Conservation (phyloP, 352 stramenopile species). For the Thalassiosira pacifica region DNA sequence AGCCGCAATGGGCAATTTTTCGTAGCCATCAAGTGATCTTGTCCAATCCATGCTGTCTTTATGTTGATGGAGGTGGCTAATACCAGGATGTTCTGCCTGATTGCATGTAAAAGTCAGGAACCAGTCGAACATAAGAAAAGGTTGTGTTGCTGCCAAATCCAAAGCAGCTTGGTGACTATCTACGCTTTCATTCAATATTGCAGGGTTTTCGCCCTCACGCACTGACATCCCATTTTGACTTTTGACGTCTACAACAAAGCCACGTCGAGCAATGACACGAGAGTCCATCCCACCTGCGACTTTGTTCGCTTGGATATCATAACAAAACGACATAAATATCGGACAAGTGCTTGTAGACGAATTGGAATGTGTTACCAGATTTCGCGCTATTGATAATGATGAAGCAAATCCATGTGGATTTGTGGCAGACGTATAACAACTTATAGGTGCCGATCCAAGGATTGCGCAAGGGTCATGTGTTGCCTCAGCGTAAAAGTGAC, state of each 20-base stretch:
- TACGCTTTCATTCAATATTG: conserved; percentile 29
- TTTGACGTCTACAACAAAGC: conserved; percentile 42
- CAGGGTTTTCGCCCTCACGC: neutral
- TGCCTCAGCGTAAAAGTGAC: conserved; percentile 43
- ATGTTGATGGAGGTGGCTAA: conserved; percentile 22
- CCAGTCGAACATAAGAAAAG: conserved; percentile 27
- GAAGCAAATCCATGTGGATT: conserved; percentile 49
- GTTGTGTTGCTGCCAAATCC: conserved; percentile 34
- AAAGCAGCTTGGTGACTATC: conserved; percentile 47
- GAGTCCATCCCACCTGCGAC: conserved; percentile 23
- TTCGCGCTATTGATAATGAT: conserved; percentile 1
- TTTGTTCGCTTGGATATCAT: conserved; percentile 42
- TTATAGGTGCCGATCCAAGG: conserved; percentile 29
- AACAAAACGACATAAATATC: conserved; percentile 12
- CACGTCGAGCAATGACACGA: conserved; percentile 14
- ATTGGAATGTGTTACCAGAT: conserved; percentile 28
- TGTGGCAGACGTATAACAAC: conserved; percentile 23
- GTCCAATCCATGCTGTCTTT: conserved; percentile 39
- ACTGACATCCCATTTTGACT: conserved; percentile 30
- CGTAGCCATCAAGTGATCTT: conserved; percentile 20
- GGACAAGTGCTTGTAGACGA: conserved; percentile 32
- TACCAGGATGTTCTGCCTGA: conserved; percentile 38
- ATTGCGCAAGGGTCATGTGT: conserved; percentile 35
- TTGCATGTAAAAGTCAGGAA: conserved; percentile 58
- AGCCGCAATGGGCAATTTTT: neutral